phyloP scores from a whole-genome alignment of 2,329 filamentous ascomycete genomes.

The Hypoxylon sp. region DNA sequence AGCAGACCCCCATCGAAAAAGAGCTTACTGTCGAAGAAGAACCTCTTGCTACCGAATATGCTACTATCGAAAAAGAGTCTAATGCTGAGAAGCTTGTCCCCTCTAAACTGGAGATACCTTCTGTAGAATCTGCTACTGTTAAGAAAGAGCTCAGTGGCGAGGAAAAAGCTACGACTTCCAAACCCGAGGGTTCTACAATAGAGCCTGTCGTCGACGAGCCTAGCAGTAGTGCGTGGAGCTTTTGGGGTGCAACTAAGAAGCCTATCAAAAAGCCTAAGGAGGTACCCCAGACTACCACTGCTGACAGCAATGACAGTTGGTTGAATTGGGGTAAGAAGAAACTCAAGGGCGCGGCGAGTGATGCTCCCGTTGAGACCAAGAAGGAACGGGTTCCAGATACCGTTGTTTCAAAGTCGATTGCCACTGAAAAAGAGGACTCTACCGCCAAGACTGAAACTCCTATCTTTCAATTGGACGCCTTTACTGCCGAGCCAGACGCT shows the following conservation, averaged over 20 bases:
- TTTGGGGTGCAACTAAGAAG: conserved; percentile 68
- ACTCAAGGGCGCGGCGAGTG: conserved; percentile 36
- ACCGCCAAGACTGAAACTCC: not conserved
- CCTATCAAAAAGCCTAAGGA: conserved; percentile 50
- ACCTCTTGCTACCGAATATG: not conserved
- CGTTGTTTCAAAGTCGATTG: conserved; percentile 1
- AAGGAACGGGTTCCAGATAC: conserved; percentile 14
- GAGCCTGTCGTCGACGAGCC: conserved; percentile 50
- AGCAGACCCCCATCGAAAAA: not conserved
- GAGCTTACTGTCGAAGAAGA: conserved; percentile 1
- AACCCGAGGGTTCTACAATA: not conserved
- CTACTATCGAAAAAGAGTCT: not conserved
- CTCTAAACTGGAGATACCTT: not conserved
- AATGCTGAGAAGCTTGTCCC: not conserved
- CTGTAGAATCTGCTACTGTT: not conserved
- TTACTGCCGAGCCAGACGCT: conserved; percentile 2
- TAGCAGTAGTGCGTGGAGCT: conserved; percentile 62
- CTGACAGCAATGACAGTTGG: conserved; percentile 37
- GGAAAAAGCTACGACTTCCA: conserved; percentile 1
- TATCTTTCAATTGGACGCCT: not conserved
- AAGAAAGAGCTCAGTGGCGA: not conserved
- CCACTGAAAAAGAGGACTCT: conserved; percentile 4
- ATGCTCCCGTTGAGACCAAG: conserved; percentile 42
- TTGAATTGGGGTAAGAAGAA: conserved; percentile 51
- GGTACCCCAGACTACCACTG: conserved; percentile 22